phyloP scores from a whole-genome alignment of 2,329 filamentous ascomycete species.

The Amylocarpus encephaloides region DNA sequence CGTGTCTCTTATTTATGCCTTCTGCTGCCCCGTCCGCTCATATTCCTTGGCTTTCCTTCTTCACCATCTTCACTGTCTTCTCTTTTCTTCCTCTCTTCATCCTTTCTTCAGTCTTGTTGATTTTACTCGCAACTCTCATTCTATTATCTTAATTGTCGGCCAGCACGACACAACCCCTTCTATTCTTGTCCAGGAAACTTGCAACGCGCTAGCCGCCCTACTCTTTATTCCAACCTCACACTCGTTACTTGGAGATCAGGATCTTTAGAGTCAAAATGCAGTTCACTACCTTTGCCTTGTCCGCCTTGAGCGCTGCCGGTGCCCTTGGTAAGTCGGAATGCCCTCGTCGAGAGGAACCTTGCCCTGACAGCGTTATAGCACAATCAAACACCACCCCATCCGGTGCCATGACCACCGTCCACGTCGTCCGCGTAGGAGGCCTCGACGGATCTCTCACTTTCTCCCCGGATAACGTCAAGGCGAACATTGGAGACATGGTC shows the following conservation, averaged over 20 bases:
- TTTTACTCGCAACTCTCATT: slow-evolving; percentile 7
- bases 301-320: slow-evolving; percentile 27
- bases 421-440: slow-evolving; percentile 60
- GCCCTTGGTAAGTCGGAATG: slow-evolving; percentile 25
- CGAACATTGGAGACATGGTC: slow-evolving; percentile 55
- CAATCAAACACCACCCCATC: neutral
- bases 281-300: slow-evolving; percentile 27
- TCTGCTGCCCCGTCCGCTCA: slow-evolving; percentile 9
- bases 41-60: slow-evolving; percentile 5
- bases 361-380: neutral
- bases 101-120: slow-evolving; percentile 10
- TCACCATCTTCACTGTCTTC: neutral
- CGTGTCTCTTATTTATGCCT: slow-evolving; percentile 11
- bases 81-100: slow-evolving; percentile 6
- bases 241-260: slow-evolving; percentile 20
- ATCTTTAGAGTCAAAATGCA: slow-evolving; percentile 28
- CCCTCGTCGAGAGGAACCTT: neutral
- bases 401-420: slow-evolving; percentile 36
- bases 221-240: slow-evolving; percentile 12
- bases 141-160: slow-evolving; percentile 29
- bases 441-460: slow-evolving; percentile 45
- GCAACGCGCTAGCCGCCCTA: slow-evolving; percentile 27
- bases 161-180: slow-evolving; percentile 25
- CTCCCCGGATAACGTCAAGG: slow-evolving; percentile 59
- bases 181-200: neutral